Conservation (phyloP, 495 filamentous ascomycete genomes). For the Zalerion maritima region DNA sequence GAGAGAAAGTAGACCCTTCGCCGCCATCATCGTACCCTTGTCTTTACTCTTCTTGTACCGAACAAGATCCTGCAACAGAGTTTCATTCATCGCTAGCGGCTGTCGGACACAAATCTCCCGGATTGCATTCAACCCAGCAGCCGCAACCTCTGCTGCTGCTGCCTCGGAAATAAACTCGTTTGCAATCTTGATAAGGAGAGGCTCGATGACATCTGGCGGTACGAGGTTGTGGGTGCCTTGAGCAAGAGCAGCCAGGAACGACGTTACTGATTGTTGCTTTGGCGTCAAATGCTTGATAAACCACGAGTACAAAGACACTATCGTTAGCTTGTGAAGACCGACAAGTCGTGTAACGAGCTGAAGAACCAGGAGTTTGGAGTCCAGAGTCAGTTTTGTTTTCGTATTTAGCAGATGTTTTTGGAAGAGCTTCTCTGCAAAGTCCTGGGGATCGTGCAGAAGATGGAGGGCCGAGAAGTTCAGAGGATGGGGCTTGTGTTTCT, state of each 20-base stretch:
- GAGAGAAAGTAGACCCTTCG: conserved; percentile 73
- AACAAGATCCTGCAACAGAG: conserved; percentile 87
- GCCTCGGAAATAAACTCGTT: conserved; percentile 97
- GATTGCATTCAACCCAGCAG: conserved; percentile 88
- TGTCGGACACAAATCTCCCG: conserved; percentile 86
- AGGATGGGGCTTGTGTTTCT: conserved; percentile 71
- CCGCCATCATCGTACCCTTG: conserved; percentile 95
- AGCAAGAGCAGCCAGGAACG: conserved; percentile 83
- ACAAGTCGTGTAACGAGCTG: conserved; percentile 83
- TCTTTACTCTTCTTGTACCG: conserved; percentile 96
- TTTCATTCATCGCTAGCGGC: conserved; percentile 88
- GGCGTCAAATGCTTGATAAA: conserved; percentile 86
- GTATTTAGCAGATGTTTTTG: conserved; percentile 76
- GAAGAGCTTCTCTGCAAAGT: conserved; percentile 83
- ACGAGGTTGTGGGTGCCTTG: conserved; percentile 85
- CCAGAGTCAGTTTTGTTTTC: conserved; percentile 76
- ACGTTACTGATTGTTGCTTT: conserved; percentile 82
- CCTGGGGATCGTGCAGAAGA: conserved; percentile 87
- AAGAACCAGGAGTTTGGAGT: conserved; percentile 75
- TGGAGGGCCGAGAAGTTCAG: conserved; percentile 98
- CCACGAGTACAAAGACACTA: conserved; percentile 49
- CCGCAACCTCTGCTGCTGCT: conserved; percentile 75
- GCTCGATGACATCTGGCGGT: conserved; percentile 85
- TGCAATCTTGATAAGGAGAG: conserved; percentile 85
- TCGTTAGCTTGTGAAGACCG: conserved; percentile 73